Conservation (phyloP, 495 filamentous ascomycete species). For the Neurospora intermedia region DNA sequence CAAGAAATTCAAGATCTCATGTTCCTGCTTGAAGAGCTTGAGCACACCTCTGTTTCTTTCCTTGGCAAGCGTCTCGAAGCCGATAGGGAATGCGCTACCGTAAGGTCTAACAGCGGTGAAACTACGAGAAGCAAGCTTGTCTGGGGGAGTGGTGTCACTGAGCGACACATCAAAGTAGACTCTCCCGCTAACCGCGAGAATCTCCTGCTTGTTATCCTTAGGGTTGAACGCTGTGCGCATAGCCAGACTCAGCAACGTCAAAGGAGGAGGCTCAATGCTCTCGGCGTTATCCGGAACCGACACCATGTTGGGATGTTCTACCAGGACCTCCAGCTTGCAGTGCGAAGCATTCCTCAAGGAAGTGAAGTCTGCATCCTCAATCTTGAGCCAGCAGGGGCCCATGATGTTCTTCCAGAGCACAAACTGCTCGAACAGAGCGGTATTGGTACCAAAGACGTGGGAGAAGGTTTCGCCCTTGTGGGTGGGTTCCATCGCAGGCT, state of each 20-base stretch:
- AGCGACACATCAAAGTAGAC: constrained; percentile 86
- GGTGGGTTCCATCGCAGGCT: constrained; percentile 51
- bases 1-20: constrained; percentile 74
- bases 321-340: constrained; percentile 88
- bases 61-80: constrained; percentile 64
- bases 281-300: constrained; percentile 62
- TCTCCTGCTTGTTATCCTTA: constrained; percentile 95
- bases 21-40: constrained; percentile 71
- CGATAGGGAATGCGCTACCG: constrained; percentile 63
- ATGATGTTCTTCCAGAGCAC: constrained; percentile 97
- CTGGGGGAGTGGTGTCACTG: constrained; percentile 75
- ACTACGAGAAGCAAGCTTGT: constrained; percentile 77
- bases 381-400: constrained; percentile 94
- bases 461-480: constrained; percentile 82
- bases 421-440: constrained; percentile 92
- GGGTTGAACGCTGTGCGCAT: constrained; percentile 79
- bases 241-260: constrained; percentile 90
- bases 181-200: constrained; percentile 77
- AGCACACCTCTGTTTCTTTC: constrained; percentile 56
- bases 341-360: constrained; percentile 86
- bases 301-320: constrained; percentile 64
- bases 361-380: constrained; percentile 72
- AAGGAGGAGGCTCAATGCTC: constrained; percentile 65
- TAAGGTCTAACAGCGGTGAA: constrained; percentile 85
- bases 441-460: constrained; percentile 88